Conservation (phyloP, 2,329 filamentous ascomycete species). For the Curvularia sp. region DNA sequence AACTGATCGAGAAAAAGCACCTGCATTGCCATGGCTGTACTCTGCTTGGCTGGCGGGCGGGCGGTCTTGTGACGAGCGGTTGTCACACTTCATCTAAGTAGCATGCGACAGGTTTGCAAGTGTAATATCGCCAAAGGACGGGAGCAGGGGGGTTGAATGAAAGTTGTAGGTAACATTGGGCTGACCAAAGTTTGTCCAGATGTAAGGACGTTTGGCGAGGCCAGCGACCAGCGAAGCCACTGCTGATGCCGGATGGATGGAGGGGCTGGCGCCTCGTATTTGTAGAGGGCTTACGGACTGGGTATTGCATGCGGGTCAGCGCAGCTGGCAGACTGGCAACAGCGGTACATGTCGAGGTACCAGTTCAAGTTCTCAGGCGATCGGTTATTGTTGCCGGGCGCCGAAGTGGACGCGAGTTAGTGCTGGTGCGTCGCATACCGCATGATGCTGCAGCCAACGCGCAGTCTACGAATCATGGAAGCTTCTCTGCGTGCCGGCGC, state of each 20-base stretch:
- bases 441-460: constrained; percentile 24
- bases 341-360: constrained; percentile 31
- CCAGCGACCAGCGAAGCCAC: constrained; percentile 1
- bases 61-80: constrained; percentile 29
- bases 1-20: constrained; percentile 9
- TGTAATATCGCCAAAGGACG: constrained; percentile 34
- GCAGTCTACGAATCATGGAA: constrained; percentile 19
- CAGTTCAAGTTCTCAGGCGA: constrained; percentile 21
- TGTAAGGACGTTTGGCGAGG: constrained; percentile 12
- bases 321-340: constrained; percentile 17
- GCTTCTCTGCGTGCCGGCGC: constrained; percentile 19
- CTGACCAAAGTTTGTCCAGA: constrained; percentile 26
- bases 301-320: constrained; percentile 25
- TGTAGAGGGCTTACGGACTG: neutral
- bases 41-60: constrained; percentile 13
- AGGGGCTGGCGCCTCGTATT: neutral
- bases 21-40: constrained; percentile 6
- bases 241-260: constrained; percentile 4
- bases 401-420: constrained; percentile 33
- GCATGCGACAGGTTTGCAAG: constrained; percentile 40
- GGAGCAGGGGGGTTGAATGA: constrained; percentile 30
- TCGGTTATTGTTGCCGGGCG: constrained; percentile 36
- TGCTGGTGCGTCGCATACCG: constrained; percentile 25
- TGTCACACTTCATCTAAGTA: constrained; percentile 46
- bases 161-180: constrained; percentile 27